Percentiles rank a stretch among this genome's conserved stretches.
phyloP scores from a whole-genome alignment of 306 rosid genomes.

The Psophocarpus tetragonolobus region DNA sequence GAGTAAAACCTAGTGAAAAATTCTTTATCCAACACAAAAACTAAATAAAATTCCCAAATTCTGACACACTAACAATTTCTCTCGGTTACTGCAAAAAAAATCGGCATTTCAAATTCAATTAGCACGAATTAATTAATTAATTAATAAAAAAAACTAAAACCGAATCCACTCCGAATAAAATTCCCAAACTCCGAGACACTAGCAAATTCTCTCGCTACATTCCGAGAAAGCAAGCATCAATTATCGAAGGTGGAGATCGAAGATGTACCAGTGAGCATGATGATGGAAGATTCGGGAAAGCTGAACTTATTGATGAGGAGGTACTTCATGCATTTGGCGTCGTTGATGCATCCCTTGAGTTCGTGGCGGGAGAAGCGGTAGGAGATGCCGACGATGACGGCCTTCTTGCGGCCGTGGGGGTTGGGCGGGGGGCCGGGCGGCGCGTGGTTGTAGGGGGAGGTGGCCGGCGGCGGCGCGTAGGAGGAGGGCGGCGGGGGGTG shows the following conservation, averaged over 20 bases:
- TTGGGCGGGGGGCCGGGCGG: conserved; percentile 67
- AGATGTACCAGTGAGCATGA: conserved; percentile 87
- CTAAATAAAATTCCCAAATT: too few relatives aligned
- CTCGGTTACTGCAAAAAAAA: not conserved
- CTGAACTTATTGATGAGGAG: conserved; percentile 75
- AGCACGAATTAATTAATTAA: too few relatives aligned
- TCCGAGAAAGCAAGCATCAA: too few relatives aligned
- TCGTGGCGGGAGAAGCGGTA: conserved; percentile 78
- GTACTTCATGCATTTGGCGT: conserved; percentile 87
- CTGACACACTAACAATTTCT: not conserved
- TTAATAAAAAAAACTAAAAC: too few relatives aligned
- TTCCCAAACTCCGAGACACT: too few relatives aligned
- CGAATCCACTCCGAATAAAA: too few relatives aligned
- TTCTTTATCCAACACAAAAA: too few relatives aligned
- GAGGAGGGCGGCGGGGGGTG: conserved; percentile 38
- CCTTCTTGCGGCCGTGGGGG: conserved; percentile 85
- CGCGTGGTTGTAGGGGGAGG: conserved; percentile 55
- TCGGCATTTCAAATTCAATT: too few relatives aligned
- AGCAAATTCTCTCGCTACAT: too few relatives aligned
- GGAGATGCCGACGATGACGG: conserved; percentile 87
- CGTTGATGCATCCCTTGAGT: conserved; percentile 93
- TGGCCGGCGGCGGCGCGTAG: conserved; percentile 29
- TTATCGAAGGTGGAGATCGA: not conserved
- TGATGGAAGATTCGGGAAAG: conserved; percentile 77
- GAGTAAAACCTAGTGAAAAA: too few relatives aligned